Evolutionary conservation across 129 eudicot species (phyloP).

Genomic region (Lactuca sativa): DNA sequence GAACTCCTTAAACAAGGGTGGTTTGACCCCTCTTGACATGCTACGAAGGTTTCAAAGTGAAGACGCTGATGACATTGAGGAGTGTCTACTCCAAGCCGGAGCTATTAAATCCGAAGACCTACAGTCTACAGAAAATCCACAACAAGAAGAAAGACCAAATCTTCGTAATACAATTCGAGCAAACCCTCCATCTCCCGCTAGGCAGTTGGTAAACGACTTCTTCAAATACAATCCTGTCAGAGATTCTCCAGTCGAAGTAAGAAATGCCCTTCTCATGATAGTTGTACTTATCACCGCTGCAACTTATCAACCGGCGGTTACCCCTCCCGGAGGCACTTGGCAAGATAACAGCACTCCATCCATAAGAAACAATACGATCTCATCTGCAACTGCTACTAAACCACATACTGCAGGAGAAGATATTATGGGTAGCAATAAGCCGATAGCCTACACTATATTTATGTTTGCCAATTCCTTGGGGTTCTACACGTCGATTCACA

Average conservation of each 20-base stretch:
- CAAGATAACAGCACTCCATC: constrained; percentile 27
- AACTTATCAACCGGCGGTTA: constrained; percentile 44
- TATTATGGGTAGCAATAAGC: constrained; percentile 25
- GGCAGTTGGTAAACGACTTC: constrained; percentile 15
- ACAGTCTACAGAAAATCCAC: background rate
- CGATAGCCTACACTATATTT: constrained; percentile 13
- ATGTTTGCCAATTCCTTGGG: constrained; percentile 37
- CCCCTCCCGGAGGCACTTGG: constrained; percentile 51
- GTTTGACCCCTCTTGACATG: constrained; percentile 38
- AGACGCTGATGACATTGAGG: constrained; percentile 31
- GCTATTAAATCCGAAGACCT: constrained; percentile 24
- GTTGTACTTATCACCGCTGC: constrained; percentile 38
- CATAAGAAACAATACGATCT: background rate
- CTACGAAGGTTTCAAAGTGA: constrained; percentile 32
- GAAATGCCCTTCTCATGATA: constrained; percentile 31
- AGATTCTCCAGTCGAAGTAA: constrained; percentile 40
- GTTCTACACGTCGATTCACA: constrained; percentile 29
- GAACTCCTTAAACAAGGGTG: constrained; percentile 26
- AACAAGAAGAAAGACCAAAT: constrained; percentile 7
- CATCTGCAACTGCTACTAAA: background rate
- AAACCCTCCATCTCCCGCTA: constrained; percentile 3
- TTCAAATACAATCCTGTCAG: constrained; percentile 26
- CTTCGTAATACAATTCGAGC: background rate
- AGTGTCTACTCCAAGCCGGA: constrained; percentile 28
- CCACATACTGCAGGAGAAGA: constrained; percentile 34